These are phyloP conservation scores for Dendrostoma leiphaemia DNA, from an alignment of 2,329 filamentous ascomycete genomes.

Conservation along the genomic window DNA sequence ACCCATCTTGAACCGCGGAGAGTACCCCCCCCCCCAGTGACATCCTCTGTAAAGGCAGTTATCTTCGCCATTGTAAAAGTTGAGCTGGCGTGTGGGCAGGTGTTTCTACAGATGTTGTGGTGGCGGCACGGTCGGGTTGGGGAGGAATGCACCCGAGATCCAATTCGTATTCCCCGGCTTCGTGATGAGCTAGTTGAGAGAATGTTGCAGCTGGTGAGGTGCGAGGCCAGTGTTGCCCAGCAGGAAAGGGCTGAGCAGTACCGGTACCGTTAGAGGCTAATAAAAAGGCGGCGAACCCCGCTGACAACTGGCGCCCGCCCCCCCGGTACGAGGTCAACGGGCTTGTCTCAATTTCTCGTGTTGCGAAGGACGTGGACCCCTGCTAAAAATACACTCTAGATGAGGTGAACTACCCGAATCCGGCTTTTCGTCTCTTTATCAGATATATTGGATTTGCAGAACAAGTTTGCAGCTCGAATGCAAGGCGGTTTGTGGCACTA, in stretches of 20 bases:
- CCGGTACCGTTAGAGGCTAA: no score
- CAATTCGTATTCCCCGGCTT: not conserved
- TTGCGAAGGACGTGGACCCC: conserved; percentile 12
- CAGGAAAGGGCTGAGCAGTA: no score
- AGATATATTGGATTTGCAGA: no score
- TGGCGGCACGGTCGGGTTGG: not conserved
- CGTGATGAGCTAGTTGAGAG: not conserved
- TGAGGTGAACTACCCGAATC: conserved; percentile 14
- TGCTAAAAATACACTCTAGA: conserved; percentile 20
- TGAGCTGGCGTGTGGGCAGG: not conserved
- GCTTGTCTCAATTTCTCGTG: conserved; percentile 19
- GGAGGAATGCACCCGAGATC: not conserved
- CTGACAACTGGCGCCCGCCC: not conserved
- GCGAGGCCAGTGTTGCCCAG: not conserved
- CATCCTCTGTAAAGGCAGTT: no score
- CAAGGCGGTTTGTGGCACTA: no score
- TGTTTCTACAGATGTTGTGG: not conserved
- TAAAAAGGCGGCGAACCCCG: not conserved
- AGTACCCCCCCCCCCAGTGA: no score
- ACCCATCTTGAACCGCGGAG: no score
- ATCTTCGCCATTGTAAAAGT: no score
- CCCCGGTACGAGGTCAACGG: not conserved
- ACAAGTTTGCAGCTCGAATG: not conserved
- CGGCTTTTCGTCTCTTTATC: not conserved
- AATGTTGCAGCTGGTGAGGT: not conserved